These are phyloP conservation scores for Populus simonii DNA, from an alignment of 345 rosid species.

Conservation along the genomic window DNA sequence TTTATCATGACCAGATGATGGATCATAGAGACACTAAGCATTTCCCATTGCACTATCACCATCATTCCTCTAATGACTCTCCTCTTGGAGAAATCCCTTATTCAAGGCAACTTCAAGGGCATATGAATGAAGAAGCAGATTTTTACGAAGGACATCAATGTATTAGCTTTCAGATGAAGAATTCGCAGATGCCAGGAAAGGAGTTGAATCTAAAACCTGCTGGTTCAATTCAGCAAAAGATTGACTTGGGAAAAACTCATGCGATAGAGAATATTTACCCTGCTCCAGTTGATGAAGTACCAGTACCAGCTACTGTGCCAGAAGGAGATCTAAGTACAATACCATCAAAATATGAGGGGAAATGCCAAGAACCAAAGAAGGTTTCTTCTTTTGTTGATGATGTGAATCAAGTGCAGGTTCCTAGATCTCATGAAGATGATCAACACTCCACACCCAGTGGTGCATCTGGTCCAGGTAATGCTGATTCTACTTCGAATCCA, in stretches of 20 bases:
- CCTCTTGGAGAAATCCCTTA: constrained; percentile 33
- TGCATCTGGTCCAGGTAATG: constrained; percentile 33
- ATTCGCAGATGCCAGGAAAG: constrained; percentile 28
- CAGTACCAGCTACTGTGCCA: constrained; percentile 4
- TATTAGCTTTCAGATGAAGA: constrained; percentile 38
- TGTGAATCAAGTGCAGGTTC: constrained; percentile 37
- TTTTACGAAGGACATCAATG: constrained; percentile 34
- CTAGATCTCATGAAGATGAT: constrained; percentile 44
- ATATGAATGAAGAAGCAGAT: constrained; percentile 39
- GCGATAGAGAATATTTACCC: constrained; percentile 25
- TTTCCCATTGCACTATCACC: constrained; percentile 39
- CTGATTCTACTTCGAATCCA: constrained; percentile 47
- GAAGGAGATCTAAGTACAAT: constrained; percentile 32
- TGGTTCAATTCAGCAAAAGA: constrained; percentile 33
- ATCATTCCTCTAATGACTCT: constrained; percentile 36
- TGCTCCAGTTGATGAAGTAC: constrained; percentile 38
- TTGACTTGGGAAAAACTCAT: constrained; percentile 31
- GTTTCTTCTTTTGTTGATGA: constrained; percentile 41
- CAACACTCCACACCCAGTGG: constrained; percentile 37
- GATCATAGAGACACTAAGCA: constrained; percentile 41
- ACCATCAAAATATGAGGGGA: constrained; percentile 31
- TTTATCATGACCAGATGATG: constrained; percentile 41
- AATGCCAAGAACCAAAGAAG: constrained; percentile 32
- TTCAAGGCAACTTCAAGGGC: constrained; percentile 40
- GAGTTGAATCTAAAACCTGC: constrained; percentile 40